Base-by-base conservation (phyloP, 1,139 yeast genomes). In the Spencermartinsiella ligniputridi region DNA sequence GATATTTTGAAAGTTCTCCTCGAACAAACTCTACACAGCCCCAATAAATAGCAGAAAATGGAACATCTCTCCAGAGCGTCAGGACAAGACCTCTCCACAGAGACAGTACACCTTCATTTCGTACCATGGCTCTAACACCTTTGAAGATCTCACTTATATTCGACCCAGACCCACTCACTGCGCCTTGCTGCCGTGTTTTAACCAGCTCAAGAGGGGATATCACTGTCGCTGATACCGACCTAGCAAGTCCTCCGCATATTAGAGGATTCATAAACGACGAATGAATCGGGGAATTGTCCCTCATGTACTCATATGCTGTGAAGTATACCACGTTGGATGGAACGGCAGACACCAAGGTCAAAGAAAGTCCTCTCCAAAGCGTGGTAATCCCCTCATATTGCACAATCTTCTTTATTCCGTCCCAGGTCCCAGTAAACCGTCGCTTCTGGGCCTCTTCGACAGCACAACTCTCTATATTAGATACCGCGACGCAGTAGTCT, bases 11-110 rank as follows among this genome's bases (percentile, higher is more conserved):
- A 27, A 61, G 46, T 37, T 52, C 51, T 18, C 52, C 46, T 13
- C 67, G 55, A 32, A 63, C 52, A 18, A 46, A 49, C 48, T 67
- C 70, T 8, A 66, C 70, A 63, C 87, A 77, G 3, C 89, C 78
- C 99, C 99, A 92, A 64, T 92, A 92, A 2, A 92, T 81, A 1
- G 95, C 97, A 46, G 95, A 84, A 62, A 92, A 92, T 2, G 99
- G 99, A 0, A 90, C 97, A 62, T 92, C 99, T 64, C 99, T 74
- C 96, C 96, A 90, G 19, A 92, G 71, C 0, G 98, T 92, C 40
- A 92, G 74, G 37, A 84, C 80, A 29, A 94, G 69, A 0, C 99
- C 99, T 45, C 83, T 81, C 73, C 89, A 92, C 13, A 92, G 64
- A 0, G 90, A 75, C 1, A 68, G 61, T 1, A 77, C 49, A 0